phyloP scores from a whole-genome alignment of 805 yeast genomes.

The Barnettozyma wickerhamii region DNA sequence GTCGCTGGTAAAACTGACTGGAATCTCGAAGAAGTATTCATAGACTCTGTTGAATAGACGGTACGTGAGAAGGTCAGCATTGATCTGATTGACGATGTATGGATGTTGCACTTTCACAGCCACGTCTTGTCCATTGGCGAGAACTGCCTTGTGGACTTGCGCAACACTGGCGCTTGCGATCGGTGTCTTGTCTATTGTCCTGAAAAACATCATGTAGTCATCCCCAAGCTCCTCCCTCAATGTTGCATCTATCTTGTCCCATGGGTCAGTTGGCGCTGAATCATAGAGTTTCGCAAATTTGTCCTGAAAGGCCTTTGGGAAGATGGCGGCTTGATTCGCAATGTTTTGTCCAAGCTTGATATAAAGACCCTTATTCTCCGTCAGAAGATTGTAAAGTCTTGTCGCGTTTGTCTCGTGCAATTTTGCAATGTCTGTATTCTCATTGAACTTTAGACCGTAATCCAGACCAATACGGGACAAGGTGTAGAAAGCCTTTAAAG shows the following conservation, averaged over 20 bases:
- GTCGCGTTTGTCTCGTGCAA: constrained; percentile 59
- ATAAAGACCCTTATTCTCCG: constrained; percentile 54
- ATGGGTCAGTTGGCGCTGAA: constrained; percentile 57
- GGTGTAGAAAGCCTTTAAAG: constrained; percentile 45
- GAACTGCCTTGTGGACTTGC: constrained; percentile 56
- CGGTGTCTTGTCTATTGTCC: constrained; percentile 48
- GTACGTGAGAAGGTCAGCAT: constrained; percentile 59
- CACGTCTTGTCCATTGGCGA: constrained; percentile 46
- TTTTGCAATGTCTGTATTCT: constrained; percentile 41
- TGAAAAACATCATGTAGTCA: constrained; percentile 38
- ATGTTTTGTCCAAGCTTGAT: constrained; percentile 77
- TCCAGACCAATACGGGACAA: constrained; percentile 52
- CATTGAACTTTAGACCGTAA: constrained; percentile 51
- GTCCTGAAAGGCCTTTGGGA: constrained; percentile 61
- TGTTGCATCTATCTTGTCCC: constrained; percentile 41
- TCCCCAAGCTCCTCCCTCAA: constrained; percentile 39
- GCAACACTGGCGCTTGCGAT: constrained; percentile 76
- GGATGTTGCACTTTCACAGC: constrained; percentile 68
- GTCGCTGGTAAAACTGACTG: constrained; percentile 49
- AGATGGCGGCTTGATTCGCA: constrained; percentile 67
- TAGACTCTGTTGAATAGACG: constrained; percentile 46
- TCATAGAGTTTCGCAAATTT: constrained; percentile 59
- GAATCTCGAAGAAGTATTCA: constrained; percentile 58
- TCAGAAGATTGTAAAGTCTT: constrained; percentile 40
- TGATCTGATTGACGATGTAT: constrained; percentile 55